Evolutionary conservation across 768 basidiomycete species (phyloP).

Genomic region (Tubosaeta sp.): DNA sequence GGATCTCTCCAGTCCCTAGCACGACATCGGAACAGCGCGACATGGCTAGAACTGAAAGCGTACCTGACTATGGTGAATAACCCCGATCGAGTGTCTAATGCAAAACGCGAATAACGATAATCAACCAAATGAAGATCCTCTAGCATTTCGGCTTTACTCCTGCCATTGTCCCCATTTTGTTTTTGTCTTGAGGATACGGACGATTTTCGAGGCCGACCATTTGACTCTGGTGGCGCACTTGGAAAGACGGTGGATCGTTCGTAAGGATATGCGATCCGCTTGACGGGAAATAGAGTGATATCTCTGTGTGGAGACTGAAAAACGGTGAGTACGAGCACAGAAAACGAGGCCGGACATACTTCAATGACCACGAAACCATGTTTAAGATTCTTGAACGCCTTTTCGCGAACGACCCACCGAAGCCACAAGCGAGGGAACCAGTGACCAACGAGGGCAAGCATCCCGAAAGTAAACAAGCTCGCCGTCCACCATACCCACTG

Average conservation of each 20-base stretch:
- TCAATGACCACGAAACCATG: conserved; percentile 85
- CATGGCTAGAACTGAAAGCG: background rate
- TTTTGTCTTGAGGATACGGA: conserved; percentile 27
- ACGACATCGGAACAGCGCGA: conserved; percentile 4
- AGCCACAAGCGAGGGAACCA: conserved; percentile 96
- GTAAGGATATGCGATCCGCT: conserved; percentile 68
- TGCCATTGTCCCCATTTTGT: conserved; percentile 30
- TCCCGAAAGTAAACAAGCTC: conserved; percentile 66
- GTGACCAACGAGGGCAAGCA: conserved; percentile 76
- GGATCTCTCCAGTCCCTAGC: conserved; percentile 88
- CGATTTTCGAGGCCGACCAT: conserved; percentile 20
- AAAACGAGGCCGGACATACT: conserved; percentile 44
- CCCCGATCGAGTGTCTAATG: conserved; percentile 78
- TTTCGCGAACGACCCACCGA: conserved; percentile 78
- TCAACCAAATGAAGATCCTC: conserved; percentile 66
- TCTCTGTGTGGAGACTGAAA: conserved; percentile 79
- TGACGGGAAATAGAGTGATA: conserved; percentile 70
- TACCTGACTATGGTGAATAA: conserved; percentile 81
- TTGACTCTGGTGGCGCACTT: conserved; percentile 25
- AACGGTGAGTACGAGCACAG: conserved; percentile 18
- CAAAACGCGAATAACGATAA: conserved; percentile 90
- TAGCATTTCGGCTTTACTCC: conserved; percentile 36
- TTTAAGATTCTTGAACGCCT: conserved; percentile 67
- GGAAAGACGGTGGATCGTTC: conserved; percentile 79
- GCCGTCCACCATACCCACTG: conserved; percentile 65